Base-by-base conservation (phyloP, 352 stramenopile species). In the Aphanomyces astaci region DNA sequence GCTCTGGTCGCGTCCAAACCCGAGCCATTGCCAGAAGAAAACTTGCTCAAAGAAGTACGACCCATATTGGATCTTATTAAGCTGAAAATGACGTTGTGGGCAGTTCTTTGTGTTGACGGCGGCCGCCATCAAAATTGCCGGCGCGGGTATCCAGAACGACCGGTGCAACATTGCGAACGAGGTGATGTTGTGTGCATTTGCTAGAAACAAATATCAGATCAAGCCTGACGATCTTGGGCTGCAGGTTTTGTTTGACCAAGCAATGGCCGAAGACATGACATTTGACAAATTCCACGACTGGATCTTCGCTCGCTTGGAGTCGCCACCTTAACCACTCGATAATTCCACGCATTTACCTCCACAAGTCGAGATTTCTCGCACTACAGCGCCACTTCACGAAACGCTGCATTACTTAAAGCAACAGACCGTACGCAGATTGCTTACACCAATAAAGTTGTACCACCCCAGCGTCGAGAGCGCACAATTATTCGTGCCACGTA, bases 71-170 rank as follows among this genome's bases (percentile, higher is more conserved):
- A 32, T 59, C 25, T 55, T 1, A 1, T 55, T 10, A 11, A 17
- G 48, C 19, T 55, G 15, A 55, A 15, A 0, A 55, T n/a, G 28
- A 55, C 17, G 22, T 24, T 46, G 39, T 9, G 9, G 0, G 7
- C 46, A 87, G 78, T 85, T 87, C 72, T 85, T 87, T 66, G 71
- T 85, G 70, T 65, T 87, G 31, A 87, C 79, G 2, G 79, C 79
- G 0, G 76, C 79, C 9, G 79, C 79, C 3, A 73, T 87, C 45
- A 87, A 87, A 65, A 82, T 83, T 64, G 69, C 74, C 2, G 79
- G 79, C 28, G 79, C 70, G 0, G 79, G 79, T 0, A 68, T 87
- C 4, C 68, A 77, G 45, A 85, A 84, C 68, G 77, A 84, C 57
- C 62, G 73, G 48, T 87, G 79, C 76, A 87, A 87, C 72, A 87